A percentile compares a stretch with the other conserved stretches of the same genome.
These are phyloP conservation scores for Bryum argenteum DNA, from an alignment of 225 moss, liverwort and hornwort genomes.

Conservation along the genomic window DNA sequence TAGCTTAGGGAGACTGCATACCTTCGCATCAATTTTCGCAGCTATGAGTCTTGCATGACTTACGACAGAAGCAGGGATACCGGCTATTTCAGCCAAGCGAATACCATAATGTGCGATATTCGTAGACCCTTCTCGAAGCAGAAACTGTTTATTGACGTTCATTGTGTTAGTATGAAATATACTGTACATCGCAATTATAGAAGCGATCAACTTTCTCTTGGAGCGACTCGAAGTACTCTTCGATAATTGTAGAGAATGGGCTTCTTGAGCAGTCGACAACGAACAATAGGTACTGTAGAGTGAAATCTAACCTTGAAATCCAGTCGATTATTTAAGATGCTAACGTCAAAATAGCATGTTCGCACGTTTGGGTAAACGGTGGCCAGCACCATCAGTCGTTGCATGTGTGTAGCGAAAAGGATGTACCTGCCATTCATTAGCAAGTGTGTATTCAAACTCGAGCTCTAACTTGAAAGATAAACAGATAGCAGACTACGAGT, in stretches of 20 bases:
- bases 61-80: slow-evolving; percentile 66
- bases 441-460: slow-evolving; percentile 13
- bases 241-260: slow-evolving; percentile 1
- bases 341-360: slow-evolving; percentile 72
- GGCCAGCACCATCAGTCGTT: slow-evolving; percentile 70
- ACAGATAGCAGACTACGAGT: slow-evolving; percentile 11
- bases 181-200: slow-evolving; percentile 12
- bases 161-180: slow-evolving; percentile 26
- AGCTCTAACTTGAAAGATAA: slow-evolving; percentile 23
- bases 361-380: slow-evolving; percentile 80
- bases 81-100: slow-evolving; percentile 79
- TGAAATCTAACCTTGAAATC: slow-evolving; percentile 69
- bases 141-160: slow-evolving; percentile 55
- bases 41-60: slow-evolving; percentile 66
- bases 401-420: slow-evolving; percentile 95
- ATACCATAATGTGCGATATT: slow-evolving; percentile 84
- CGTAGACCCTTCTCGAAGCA: slow-evolving; percentile 75
- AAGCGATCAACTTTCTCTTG: slow-evolving; percentile 3
- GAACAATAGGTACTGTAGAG: slow-evolving; percentile 8
- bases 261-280: background rate
- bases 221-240: slow-evolving; percentile 16
- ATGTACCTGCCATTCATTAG: slow-evolving; percentile 58
- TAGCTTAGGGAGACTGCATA: slow-evolving; percentile 25
- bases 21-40: slow-evolving; percentile 51
- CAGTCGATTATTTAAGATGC: slow-evolving; percentile 59